Base-by-base conservation (phyloP, 345 rosid species). In the Arabidopsis thaliana region DNA sequence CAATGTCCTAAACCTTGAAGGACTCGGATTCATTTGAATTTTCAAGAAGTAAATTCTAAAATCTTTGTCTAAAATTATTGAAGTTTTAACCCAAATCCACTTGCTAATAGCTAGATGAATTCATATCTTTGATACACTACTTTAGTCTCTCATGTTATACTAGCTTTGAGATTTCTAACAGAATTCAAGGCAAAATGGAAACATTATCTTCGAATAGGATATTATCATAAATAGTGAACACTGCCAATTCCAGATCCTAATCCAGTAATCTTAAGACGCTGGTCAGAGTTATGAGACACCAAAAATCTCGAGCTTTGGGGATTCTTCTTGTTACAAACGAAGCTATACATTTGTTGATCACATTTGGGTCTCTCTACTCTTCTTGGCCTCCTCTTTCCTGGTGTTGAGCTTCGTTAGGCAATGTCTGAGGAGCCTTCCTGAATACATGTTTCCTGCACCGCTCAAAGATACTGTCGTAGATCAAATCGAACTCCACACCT, bases 391-490 rank as follows among this genome's bases (percentile, higher is more conserved):
- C 9, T 62, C 49, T 33, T 67, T 16, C 40, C 73, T 72, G 55
- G 8, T 79, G 70, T 9, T 45, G 79, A 71, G 78, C 59, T 79
- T 81, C 82, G 65, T 87, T 82, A 0, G 93, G 93, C 68, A 95
- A 42, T 9, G 82, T 83, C 77, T 82, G 96, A 5, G 73, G 88
- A 33, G 59, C 82, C 73, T 79, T 85, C 72, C 93, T 86, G 71
- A 86, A 85, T 0, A 83, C 91, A 74, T 95, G 96, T 66, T 95
- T 92, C 81, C 97, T 84, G 81, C 99, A 95, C 6, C 96, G 86
- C 73, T 92, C 86, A 42, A 95, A 95, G 70, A 95, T 95, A 84
- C 88, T 87, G 67, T 92, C 99, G n/a, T 95, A 95, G 45, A 95
- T 85, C 40, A 90, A 69, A 81, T 95, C 99, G 14, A 92, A 95